Conservation (phyloP, 495 filamentous ascomycete genomes). For the Aspergillus hancockii region DNA sequence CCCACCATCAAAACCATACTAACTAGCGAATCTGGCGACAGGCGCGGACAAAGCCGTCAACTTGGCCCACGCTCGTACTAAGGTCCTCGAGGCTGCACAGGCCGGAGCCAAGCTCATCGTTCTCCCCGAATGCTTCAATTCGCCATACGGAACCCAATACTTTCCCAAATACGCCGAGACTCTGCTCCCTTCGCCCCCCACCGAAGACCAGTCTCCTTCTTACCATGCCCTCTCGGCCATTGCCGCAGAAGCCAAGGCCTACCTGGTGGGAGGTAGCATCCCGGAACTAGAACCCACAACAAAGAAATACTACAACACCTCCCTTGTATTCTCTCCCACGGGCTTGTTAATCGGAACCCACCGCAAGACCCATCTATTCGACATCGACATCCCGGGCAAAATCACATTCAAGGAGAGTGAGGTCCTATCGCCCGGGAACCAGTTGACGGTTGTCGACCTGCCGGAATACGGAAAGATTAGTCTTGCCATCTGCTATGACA, state of each 20-base stretch:
- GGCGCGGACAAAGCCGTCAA: constrained; percentile 83
- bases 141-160: constrained; percentile 84
- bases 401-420: constrained; percentile 91
- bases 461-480: constrained; percentile 84
- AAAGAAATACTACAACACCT: constrained; percentile 89
- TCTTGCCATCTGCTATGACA: constrained; percentile 94
- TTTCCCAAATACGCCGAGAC: constrained; percentile 92
- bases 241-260: constrained; percentile 72
- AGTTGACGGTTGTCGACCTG: constrained; percentile 77
- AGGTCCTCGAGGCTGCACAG: constrained; percentile 78
- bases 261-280: constrained; percentile 89
- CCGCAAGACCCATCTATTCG: constrained; percentile 96
- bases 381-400: constrained; percentile 95
- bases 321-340: constrained; percentile 73
- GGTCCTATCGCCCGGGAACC: constrained; percentile 79
- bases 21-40: constrained; percentile 24
- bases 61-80: constrained; percentile 74
- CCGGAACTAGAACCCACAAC: constrained; percentile 68
- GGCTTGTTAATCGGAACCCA: constrained; percentile 82
- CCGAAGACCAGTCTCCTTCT: constrained; percentile 67
- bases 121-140: constrained; percentile 92
- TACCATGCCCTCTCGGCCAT: constrained; percentile 83
- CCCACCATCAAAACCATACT: background rate
- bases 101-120: constrained; percentile 67
- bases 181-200: constrained; percentile 76